Conservation (phyloP, 2,329 filamentous ascomycete genomes). For the Tympanopsis confertula region DNA sequence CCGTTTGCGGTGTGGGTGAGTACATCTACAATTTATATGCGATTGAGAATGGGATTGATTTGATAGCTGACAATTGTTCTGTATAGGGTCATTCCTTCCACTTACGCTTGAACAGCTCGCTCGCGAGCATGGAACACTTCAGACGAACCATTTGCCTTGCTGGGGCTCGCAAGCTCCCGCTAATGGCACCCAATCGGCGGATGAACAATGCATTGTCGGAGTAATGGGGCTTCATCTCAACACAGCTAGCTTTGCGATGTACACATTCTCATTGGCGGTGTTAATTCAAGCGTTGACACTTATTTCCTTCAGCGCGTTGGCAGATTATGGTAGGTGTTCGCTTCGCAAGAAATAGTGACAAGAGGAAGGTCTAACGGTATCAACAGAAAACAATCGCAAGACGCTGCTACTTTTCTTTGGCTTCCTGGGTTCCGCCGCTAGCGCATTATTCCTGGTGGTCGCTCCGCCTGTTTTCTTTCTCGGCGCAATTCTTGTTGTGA, state of each 20-base stretch:
- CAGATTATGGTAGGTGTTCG: slow-evolving; percentile 70
- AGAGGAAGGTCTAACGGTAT: too few species aligned
- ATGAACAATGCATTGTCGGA: slow-evolving; percentile 69
- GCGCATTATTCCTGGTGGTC: slow-evolving; percentile 80
- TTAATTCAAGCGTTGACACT: slow-evolving; percentile 80
- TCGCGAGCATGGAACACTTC: slow-evolving; percentile 77
- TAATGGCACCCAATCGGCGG: slow-evolving; percentile 52
- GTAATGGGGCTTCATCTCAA: slow-evolving; percentile 80
- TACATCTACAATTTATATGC: slow-evolving; percentile 1
- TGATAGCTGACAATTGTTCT: slow-evolving; percentile 6
- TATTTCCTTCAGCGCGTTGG: slow-evolving; percentile 89
- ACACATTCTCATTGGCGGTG: slow-evolving; percentile 90
- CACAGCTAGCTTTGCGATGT: slow-evolving; percentile 95
- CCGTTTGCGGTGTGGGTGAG: slow-evolving; percentile 66
- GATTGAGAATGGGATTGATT: background rate
- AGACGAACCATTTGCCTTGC: slow-evolving; percentile 51
- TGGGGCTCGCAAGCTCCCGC: background rate
- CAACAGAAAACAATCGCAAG: slow-evolving; percentile 51
- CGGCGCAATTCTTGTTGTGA: slow-evolving; percentile 71
- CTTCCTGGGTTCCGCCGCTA: slow-evolving; percentile 66
- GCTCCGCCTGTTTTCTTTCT: slow-evolving; percentile 66
- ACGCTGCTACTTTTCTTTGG: slow-evolving; percentile 77
- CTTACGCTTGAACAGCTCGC: slow-evolving; percentile 90
- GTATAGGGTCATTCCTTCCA: slow-evolving; percentile 78
- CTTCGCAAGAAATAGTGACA: too few species aligned